phyloP scores from a whole-genome alignment of 331 rosid species.

The Dryas integrifolia region DNA sequence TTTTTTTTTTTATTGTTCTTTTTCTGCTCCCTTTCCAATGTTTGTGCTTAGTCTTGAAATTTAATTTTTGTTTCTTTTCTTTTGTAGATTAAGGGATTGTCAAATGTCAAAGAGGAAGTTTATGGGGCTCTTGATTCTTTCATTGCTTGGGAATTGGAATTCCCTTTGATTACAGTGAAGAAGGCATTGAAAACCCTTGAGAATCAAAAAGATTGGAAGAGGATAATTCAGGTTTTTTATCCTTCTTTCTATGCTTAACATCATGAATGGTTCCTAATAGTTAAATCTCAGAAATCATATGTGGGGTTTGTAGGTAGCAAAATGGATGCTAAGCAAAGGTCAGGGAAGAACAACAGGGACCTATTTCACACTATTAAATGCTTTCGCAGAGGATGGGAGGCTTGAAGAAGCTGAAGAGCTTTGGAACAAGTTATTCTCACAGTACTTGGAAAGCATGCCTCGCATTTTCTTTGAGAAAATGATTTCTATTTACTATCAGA shows the following conservation, averaged over 20 bases:
- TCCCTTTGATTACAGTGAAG: constrained; percentile 80
- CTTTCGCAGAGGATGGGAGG: constrained; percentile 87
- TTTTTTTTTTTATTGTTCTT: neutral
- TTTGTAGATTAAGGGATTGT: constrained; percentile 62
- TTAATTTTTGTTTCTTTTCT: neutral
- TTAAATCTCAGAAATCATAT: constrained; percentile 13
- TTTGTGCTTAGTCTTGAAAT: neutral
- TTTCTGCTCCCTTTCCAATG: neutral
- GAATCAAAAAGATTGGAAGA: constrained; percentile 76
- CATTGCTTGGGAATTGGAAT: constrained; percentile 96
- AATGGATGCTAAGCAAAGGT: constrained; percentile 98
- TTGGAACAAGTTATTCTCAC: constrained; percentile 72
- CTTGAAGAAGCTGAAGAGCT: constrained; percentile 92
- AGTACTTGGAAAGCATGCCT: constrained; percentile 77
- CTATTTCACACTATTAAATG: constrained; percentile 71
- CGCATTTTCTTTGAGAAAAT: constrained; percentile 76
- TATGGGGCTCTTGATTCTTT: constrained; percentile 96
- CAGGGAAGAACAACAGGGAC: constrained; percentile 99
- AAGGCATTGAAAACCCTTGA: constrained; percentile 85
- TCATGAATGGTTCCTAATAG: constrained; percentile 1
- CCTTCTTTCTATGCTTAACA: neutral
- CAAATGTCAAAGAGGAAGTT: constrained; percentile 96
- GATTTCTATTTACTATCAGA: constrained; percentile 63
- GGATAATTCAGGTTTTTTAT: constrained; percentile 69
- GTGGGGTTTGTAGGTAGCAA: constrained; percentile 52